Base-by-base conservation (phyloP, 768 basidiomycete genomes). In the Tubosaeta brunneosetosa region DNA sequence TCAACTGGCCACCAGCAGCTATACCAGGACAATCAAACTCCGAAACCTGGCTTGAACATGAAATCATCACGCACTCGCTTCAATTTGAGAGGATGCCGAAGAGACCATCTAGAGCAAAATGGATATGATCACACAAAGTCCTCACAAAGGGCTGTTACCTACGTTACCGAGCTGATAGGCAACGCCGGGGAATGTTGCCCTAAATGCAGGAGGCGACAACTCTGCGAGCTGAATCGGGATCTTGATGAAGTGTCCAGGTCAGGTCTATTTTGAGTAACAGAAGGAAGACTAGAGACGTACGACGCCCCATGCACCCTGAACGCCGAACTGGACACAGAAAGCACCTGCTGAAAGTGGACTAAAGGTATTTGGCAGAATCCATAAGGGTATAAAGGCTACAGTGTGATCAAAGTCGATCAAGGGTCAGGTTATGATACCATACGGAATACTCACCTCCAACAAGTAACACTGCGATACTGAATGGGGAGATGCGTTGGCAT, bases 271-370 rank as follows among this genome's bases (percentile, higher is more conserved):
- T 17, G 19, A 12, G 16, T 2, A 14, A 29, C n/a, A 0, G 29
- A 36, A 11, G 13, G 3, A 25, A 45, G 6, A 11, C 3, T 2
- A 19, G 29, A 19, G 12, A 76, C 86, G 60, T 64, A 90, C 87
- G 7, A 91, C 84, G 66, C 89, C 90, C 88, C 89, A 92, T 31
- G 90, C 91, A 4, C 91, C 91, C 64, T 95, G 92, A 2, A 94
- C 89, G 47, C 89, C 89, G 56, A 90, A 82, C 61, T 94, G 91
- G 31, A 92, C 71, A 59, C 80, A 91, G 71, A 95, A 95, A 6
- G 91, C 92, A 4, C 90, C 91, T 0, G 89, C 89, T 0, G 88
- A 59, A 6, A 95, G 83, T 1, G 73, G 77, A 14, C 77, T 65
- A 69, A 94, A 94, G 1, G 72, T 66, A 10, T 66, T 66, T 6